Evolutionary conservation across 1,284 basidiomycete species (phyloP), one percentile per base, ranked within the genome.

Genomic region (Malassezia brasiliensis): DNA sequence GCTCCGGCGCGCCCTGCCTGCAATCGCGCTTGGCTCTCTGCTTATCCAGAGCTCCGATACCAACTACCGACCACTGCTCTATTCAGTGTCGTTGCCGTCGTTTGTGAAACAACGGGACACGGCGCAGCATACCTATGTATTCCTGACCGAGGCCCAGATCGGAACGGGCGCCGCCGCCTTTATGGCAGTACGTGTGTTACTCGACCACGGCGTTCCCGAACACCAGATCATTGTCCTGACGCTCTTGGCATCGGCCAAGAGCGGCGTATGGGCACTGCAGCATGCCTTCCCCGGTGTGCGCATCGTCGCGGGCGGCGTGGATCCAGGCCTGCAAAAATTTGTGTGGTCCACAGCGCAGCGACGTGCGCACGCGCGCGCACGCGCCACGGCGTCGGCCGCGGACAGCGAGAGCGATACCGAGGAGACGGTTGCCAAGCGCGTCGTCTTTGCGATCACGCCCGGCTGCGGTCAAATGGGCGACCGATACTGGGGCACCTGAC

Each of bases 121-220:
- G 6, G 69, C 90, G 1, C 74, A 78, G 55, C 78, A 85, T 40
- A 79, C 86, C 2, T 89, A 84, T 78, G 90, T 93, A 0, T 85
- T 96, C 72, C 76, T 98, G n/a, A 79, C 96, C 31, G 93, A 96
- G 72, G 87, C 88, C 3, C 91, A 93, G 83, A 90, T 96, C 75
- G 90, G 89, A 5, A 96, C 91, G 0, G 93, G 86, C 2, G 91
- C 93, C 0, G 84, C 91, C 4, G 90, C 88, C 0, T 85, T 91
- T 75, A 96, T 96, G 93, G 87, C 90, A 0, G 87, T 98, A 54
- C 85, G 93, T n/a, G 83, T 94, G 5, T 78, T 96, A 15, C 81
- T 96, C 25, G 93, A 98, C 71, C 93, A 98, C 68, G 90, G 91
- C n/a, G 85, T 96, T 8, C 81, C 73, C 62, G 83, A 90, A 69